Conservation (phyloP, 2,329 filamentous ascomycete species). For the Aspergillus quadrilineatus region DNA sequence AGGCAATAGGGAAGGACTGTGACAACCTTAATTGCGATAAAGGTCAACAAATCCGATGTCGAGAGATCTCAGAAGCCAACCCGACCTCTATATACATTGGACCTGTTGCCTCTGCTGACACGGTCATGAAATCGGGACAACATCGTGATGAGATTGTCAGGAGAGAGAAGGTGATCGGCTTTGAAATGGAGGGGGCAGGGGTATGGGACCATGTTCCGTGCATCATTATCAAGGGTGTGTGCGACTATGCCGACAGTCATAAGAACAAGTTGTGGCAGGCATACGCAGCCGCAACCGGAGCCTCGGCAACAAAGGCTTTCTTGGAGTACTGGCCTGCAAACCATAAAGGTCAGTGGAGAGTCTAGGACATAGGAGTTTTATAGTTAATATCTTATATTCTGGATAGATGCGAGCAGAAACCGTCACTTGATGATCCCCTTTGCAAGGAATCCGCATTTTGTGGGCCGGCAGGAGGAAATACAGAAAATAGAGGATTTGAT, state of each 20-base stretch:
- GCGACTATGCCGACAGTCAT: not conserved
- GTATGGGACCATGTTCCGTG: not conserved
- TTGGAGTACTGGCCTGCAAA: not conserved
- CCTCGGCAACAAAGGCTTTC: not conserved
- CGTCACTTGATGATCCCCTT: not conserved
- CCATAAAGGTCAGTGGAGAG: not conserved
- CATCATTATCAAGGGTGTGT: not conserved
- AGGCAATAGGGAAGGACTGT: not conserved
- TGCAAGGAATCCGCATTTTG: not conserved
- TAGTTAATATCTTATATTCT: not conserved
- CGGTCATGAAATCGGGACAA: not conserved
- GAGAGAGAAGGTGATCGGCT: not conserved
- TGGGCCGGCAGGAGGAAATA: not conserved
- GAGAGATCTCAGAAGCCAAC: not conserved
- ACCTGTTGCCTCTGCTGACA: not conserved
- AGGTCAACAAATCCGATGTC: not conserved
- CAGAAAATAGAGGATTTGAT: not conserved
- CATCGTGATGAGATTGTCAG: not conserved
- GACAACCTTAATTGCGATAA: not conserved
- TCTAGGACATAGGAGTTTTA: not conserved
- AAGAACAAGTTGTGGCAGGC: not conserved
- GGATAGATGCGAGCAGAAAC: not conserved
- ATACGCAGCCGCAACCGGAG: not conserved
- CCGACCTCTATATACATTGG: not conserved
- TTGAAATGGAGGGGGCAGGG: not conserved